Evolutionary conservation across 2,329 filamentous ascomycete species (phyloP).

Genomic region (Alternaria postmessia): DNA sequence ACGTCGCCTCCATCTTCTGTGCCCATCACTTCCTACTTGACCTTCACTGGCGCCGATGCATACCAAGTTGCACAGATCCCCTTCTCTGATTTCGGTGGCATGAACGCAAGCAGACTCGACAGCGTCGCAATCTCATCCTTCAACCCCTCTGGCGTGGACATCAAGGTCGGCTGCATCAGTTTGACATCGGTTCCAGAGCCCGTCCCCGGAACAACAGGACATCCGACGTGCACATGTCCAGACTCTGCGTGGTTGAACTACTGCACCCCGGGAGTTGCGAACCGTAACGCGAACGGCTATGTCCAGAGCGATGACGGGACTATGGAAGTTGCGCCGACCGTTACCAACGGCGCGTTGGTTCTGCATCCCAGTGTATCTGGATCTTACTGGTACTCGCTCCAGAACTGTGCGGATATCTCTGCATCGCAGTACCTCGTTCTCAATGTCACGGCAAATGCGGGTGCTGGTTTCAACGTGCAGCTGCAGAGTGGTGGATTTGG

Average conservation of each 20-base stretch:
- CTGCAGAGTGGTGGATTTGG: constrained; percentile 10
- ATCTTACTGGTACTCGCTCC: constrained; percentile 18
- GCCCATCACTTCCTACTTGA: constrained; percentile 8
- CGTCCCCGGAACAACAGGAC: background rate
- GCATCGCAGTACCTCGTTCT: background rate
- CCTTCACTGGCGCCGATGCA: background rate
- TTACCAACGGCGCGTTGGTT: constrained; percentile 6
- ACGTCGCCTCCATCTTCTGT: constrained; percentile 6
- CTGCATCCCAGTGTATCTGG: constrained; percentile 11
- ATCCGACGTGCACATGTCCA: constrained; percentile 5
- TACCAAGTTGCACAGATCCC: constrained; percentile 16
- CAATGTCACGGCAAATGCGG: constrained; percentile 11
- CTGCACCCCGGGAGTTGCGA: constrained; percentile 3
- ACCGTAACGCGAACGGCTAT: constrained; percentile 8
- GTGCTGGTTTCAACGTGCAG: constrained; percentile 14
- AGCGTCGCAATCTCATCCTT: constrained; percentile 9
- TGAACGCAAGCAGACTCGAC: constrained; percentile 14
- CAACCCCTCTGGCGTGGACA: background rate
- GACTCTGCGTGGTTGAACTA: constrained; percentile 15
- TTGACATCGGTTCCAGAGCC: background rate
- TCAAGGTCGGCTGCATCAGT: constrained; percentile 13
- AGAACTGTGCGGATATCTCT: constrained; percentile 11
- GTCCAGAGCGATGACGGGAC: constrained; percentile 16
- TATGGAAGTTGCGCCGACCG: constrained; percentile 6
- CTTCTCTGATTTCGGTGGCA: constrained; percentile 14